Base-by-base conservation (phyloP, 495 filamentous ascomycete genomes). In the Antarctomyces pellizariae region DNA sequence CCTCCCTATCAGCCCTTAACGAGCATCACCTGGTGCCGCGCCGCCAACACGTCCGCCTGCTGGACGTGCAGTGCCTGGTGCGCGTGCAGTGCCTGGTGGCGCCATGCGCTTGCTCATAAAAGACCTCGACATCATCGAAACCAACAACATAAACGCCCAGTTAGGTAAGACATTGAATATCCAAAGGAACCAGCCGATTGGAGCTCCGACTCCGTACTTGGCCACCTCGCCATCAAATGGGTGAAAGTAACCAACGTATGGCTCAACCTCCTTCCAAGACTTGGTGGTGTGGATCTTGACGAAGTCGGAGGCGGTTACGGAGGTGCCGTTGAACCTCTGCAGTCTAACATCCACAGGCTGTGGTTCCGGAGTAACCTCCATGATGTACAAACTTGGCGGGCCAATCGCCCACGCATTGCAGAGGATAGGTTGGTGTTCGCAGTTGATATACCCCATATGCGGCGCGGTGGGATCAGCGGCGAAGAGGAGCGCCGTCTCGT, bases 331-430 rank as follows among this genome's bases (percentile, higher is more conserved):
- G 33, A 78, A 45, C 35, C 56, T 54, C 37, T 64, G 53, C 31
- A 61, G 53, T 39, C 61, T 57, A 30, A 78, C 55, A 11, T 71
- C 60, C 41, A 74, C 54, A 7, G 74, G 67, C 8, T 52, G 44
- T 13, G 57, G 57, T 23, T 40, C 30, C 9, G 57, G 49, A 10
- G 51, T 42, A 28, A 89, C 48, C 36, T 74, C 56, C 37, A 78
- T 63, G 46, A 80, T 59, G 65, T 68, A 80, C 33, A 86, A 47
- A 13, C 57, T 50, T 10, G 78, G 75, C 13, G 72, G 56, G 27
- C 62, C 66, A 28, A 72, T 65, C 24, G 67, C 67, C 83, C 78
- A 89, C 28, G 55, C 49, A 41, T 78, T 69, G 62, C 83, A 93
- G 17, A 93, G 71, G 18, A 86, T 58, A 22, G 62, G 60, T 38